Evolutionary conservation across 805 yeast species (phyloP).

Genomic region (Suhomyces emberorum): DNA sequence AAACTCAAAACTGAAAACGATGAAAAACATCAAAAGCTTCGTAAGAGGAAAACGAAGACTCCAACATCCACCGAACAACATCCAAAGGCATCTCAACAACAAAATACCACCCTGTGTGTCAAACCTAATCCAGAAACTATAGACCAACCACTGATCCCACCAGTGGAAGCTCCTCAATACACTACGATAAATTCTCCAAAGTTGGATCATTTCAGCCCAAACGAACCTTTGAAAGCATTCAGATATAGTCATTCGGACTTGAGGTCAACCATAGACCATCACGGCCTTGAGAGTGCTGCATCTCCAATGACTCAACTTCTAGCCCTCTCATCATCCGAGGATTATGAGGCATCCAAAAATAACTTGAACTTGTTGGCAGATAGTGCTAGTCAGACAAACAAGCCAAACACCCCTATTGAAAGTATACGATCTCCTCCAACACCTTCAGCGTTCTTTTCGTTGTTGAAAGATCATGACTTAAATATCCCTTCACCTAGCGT

Average conservation of each 20-base stretch:
- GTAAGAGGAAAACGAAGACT: conserved; percentile 30
- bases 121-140: background rate
- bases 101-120: background rate
- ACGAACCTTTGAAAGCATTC: conserved; percentile 4
- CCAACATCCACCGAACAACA: background rate
- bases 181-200: background rate
- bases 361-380: conserved; percentile 1
- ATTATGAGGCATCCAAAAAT: background rate
- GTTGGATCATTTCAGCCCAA: conserved; percentile 1
- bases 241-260: conserved; percentile 12
- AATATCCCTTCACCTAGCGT: background rate
- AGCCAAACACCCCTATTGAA: background rate
- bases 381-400: conserved; percentile 1
- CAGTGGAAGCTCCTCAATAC: background rate
- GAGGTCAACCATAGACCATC: conserved; percentile 7
- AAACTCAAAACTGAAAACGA: conserved; percentile 34
- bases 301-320: conserved; percentile 2
- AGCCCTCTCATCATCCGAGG: background rate
- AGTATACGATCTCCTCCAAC: conserved; percentile 10
- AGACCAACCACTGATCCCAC: background rate
- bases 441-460: conserved; percentile 23
- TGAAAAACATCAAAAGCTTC: conserved; percentile 40
- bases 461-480: conserved; percentile 18
- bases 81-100: background rate
- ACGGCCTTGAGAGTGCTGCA: background rate